Base-by-base conservation (phyloP, 176 grass and related monocot species). In the Melocanna baccifera region DNA sequence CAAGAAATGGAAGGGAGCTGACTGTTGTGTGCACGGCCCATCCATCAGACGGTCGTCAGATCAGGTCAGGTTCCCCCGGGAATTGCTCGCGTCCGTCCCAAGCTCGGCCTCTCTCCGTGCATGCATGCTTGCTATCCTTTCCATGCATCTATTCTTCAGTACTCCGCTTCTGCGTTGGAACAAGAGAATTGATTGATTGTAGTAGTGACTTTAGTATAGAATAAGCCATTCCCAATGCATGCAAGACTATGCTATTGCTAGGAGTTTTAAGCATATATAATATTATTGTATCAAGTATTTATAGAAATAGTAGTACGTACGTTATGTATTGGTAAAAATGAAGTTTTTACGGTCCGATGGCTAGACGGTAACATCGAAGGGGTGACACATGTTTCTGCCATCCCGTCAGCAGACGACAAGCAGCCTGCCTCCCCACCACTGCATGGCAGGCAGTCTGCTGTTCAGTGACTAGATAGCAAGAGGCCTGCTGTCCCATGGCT, bases 11-110 rank as follows among this genome's bases (percentile, higher is more conserved):
- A 14, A 23, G 52, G 11, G 23, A 64, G 40, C 23, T 47, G n/a
- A 63, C 9, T 25, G 9, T 7, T 1, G 32, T 23, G 34, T 29
- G 55, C 37, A 39, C 32, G 47, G 69, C 78, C 64, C 63, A 41
- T 80, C 78, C 46, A 39, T 55, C 46, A 19, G 64, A 81, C 64
- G 11, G 34, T 4, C 20, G 43, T 63, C 61, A 32, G 62, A 34
- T 66, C 29, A 19, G 15, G 62, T 67, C 77, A 51, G 62, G 42
- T 1, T 8, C 64, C 77, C 78, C 78, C 78, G 64, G 64, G 64
- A 81, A 69, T 81, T 34, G 78, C 78, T 81, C 47, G 78, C 78
- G 32, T 67, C 64, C 13, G 78, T 81, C 78, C 26, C 40, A 9
- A 41, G 40, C 40, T 41, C 7, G 40, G 48, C 34, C 25, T 15